Conservation (phyloP, 352 stramenopile species). For the Nothophytophthora sp. region DNA sequence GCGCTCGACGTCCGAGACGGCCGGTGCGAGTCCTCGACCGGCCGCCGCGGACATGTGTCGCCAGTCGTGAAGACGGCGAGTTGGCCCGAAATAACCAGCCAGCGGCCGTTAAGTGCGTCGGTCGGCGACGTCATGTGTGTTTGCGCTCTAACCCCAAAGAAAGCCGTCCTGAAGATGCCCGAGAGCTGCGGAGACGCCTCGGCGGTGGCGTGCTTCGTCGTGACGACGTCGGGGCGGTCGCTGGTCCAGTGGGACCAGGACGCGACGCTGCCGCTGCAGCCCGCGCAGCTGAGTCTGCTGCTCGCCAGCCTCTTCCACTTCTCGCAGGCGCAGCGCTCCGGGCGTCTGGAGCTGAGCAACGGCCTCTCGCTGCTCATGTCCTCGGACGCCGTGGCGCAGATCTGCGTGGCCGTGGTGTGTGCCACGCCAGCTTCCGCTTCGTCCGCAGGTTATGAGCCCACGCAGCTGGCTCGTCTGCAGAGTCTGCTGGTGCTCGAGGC, state of each 20-base stretch:
- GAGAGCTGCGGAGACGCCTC: slow-evolving; percentile 11
- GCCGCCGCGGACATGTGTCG: slow-evolving; percentile 27
- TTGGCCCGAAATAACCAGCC: no score
- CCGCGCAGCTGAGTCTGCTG: slow-evolving; percentile 43
- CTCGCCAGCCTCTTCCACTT: slow-evolving; percentile 68
- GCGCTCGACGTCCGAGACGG: no score
- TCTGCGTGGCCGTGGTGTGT: slow-evolving; percentile 47
- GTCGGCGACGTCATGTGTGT: no score
- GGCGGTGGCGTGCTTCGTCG: slow-evolving; percentile 43
- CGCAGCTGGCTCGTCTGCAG: slow-evolving; percentile 40
- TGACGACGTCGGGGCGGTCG: slow-evolving; percentile 47
- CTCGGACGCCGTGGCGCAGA: slow-evolving; percentile 31
- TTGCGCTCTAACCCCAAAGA: no score
- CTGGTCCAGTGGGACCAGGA: slow-evolving; percentile 52
- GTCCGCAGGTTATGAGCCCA: no score
- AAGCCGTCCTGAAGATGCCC: slow-evolving; percentile 12
- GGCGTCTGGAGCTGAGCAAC: slow-evolving; percentile 35
- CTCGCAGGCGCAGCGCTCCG: slow-evolving; percentile 32
- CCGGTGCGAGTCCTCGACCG: no score
- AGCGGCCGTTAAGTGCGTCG: no score
- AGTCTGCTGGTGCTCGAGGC: slow-evolving; percentile 46
- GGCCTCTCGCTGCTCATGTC: slow-evolving; percentile 42
- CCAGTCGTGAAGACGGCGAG: slow-evolving; percentile 24
- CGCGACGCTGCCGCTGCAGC: slow-evolving; percentile 41
- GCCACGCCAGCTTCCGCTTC: slow-evolving; percentile 11